Evolutionary conservation across 2,329 filamentous ascomycete species (phyloP), one percentile per base, ranked within the genome.

Genomic region (Stromatinia cepivora): DNA sequence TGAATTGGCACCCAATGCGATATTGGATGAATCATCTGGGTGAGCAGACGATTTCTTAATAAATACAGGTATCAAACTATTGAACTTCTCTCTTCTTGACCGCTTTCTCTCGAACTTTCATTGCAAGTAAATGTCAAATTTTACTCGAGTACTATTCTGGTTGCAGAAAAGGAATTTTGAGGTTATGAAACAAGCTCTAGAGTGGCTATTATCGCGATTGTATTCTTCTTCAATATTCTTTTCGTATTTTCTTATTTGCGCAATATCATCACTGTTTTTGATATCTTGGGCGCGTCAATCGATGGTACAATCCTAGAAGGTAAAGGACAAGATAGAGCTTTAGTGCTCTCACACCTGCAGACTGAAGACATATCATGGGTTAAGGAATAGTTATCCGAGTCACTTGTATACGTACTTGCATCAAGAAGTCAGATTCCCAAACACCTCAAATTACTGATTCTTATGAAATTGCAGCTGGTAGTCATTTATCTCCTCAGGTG

Each of bases 401-500:
- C 25, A 53, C 34, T 34, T n/a, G 9, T n/a, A n/a, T n/a, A n/a
- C n/a, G n/a, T 20, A 7, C n/a, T 42, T 20, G n/a, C 3, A 39
- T 17, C 8, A n/a, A 36, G 36, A 36, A 31, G 2, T 2, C 22
- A 2, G 13, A 25, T 34, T 50, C 13, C 42, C 5, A 34, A 31
- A 13, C 11, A 15, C 31, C 50, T 52, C 10, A 15, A 13, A 31
- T 17, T 46, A 61, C 25, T 31, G 10, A 48, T 65, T 54, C 4
- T 31, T 9, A 56, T 54, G n/a, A 6, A 36, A 54, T 46, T 4
- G 13, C 28, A 66, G 52, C 4, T 66, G 39, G 36, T n/a, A 66
- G 17, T 46, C 25, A 45, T 36, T 22, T 8, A 57, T 74, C 11
- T 78, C 77, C 56, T 71, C 70, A 11, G 76, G 73, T 28, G 74